phyloP scores from a whole-genome alignment of 1,284 basidiomycete genomes.

The Testicularia cyperi region DNA sequence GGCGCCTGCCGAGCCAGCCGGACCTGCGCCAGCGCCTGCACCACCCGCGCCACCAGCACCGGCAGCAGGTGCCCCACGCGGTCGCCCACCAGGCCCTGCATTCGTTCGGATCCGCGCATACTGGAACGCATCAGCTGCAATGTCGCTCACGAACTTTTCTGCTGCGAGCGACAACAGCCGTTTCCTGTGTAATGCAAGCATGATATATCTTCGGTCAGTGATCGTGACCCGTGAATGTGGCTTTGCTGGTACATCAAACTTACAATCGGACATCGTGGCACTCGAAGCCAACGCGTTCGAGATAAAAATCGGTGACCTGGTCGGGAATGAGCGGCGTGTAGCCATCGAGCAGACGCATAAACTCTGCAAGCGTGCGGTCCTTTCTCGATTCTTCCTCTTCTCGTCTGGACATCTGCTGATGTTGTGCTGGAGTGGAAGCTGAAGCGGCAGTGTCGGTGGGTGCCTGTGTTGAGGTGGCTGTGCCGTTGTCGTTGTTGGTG shows the following conservation, averaged over 20 bases:
- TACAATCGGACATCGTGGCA: conserved; percentile 71
- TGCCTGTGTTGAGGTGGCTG: conserved; percentile 14
- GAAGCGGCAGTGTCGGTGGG: conserved; percentile 17
- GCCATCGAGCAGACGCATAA: conserved; percentile 92
- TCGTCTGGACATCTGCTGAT: conserved; percentile 55
- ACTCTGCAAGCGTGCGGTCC: conserved; percentile 83
- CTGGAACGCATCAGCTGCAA: conserved; percentile 94
- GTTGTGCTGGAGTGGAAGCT: conserved; percentile 17
- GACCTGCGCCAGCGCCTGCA: conserved; percentile 9
- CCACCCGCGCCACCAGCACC: conserved; percentile 11
- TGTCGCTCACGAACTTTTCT: conserved; percentile 97
- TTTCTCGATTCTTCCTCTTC: conserved; percentile 74
- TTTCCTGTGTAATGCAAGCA: too few relatives aligned
- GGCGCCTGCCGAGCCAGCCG: conserved; percentile 9
- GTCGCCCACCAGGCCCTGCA: conserved; percentile 61
- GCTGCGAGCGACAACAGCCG: conserved; percentile 90
- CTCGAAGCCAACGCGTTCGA: conserved; percentile 94
- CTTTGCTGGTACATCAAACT: too few relatives aligned
- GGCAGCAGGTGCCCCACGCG: conserved; percentile 15
- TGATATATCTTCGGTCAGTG: too few relatives aligned
- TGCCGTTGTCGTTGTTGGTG: neutral
- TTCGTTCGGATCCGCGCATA: conserved; percentile 86
- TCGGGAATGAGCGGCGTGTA: conserved; percentile 97
- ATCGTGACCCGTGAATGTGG: too few relatives aligned
- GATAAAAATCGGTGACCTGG: conserved; percentile 96